Base-by-base conservation (phyloP, 805 yeast species). In the Schwanniomyces occidentalis region DNA sequence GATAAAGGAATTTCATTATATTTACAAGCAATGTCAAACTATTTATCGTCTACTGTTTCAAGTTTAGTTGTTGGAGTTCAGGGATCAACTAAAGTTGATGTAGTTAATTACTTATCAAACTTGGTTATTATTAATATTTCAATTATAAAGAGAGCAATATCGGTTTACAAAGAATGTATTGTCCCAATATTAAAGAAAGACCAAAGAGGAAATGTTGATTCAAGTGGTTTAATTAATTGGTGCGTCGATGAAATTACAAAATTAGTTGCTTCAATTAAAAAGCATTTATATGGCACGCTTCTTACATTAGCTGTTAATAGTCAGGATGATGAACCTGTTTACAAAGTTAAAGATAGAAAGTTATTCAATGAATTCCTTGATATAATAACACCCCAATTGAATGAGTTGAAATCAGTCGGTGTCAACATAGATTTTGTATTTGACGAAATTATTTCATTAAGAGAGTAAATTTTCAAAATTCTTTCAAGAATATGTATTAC, bases 171-270 rank as follows among this genome's bases (percentile, higher is more conserved):
- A 32, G 57, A 64, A 16, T 71, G 82, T 33, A 38, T 57, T 44
- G 44, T 84, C 76, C 58, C 69, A 63, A 47, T 65, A 3, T 40
- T 66, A 26, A 51, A 52, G 30, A 53, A 48, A 30, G 54, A 56
- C 19, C 49, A 43, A 9, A 39, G 41, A 5, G 57, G 54, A 6
- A 58, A 57, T 27, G 56, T 57, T 8, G 69, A 76, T 32, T 69
- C 83, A 7, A 75, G 83, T 45, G 69, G 70, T 19, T 64, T 88
- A 12, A 82, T 87, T n/a, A 78, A 80, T 42, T 88, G 96, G 95
- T 75, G 83, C 21, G 75, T 76, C 37, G 72, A 72, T 8, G 83
- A 81, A 54, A 75, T 85, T 20, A 74, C 76, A 25, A 65, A 67
- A 30, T 82, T 84, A 44, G 77, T 79, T 19, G 62, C 65, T 12